Evolutionary conservation across 495 filamentous ascomycete species (phyloP).

Genomic region (Xylona heveae): DNA sequence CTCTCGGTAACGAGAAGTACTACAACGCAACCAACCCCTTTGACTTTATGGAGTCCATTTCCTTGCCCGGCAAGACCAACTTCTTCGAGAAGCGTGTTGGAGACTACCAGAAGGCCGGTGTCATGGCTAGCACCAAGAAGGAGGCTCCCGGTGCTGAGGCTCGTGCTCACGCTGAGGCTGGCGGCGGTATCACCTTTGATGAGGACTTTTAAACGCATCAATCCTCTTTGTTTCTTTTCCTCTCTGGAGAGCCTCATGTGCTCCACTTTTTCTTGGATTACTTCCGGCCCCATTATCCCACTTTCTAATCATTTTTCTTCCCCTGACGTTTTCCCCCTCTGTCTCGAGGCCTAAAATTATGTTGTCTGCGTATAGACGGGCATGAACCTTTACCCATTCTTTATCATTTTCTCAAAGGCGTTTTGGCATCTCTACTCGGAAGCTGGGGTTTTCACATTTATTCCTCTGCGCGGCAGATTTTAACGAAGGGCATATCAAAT

Average conservation of each 20-base stretch:
- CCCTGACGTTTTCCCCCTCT: too few species aligned
- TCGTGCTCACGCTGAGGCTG: constrained; percentile 36
- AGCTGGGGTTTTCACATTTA: too few species aligned
- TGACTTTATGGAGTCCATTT: constrained; percentile 99
- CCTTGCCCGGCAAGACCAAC: constrained; percentile 96
- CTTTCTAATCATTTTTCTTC: too few species aligned
- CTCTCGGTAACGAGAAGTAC: constrained; percentile 82
- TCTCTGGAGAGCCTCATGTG: not conserved
- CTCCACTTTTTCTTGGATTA: not conserved
- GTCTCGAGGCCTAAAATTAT: too few species aligned
- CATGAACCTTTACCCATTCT: too few species aligned
- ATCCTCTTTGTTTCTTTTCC: constrained; percentile 7
- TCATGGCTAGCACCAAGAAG: constrained; percentile 90
- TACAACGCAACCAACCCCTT: constrained; percentile 91
- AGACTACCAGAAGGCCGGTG: constrained; percentile 98
- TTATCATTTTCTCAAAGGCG: too few species aligned
- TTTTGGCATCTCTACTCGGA: too few species aligned
- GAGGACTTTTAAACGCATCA: constrained; percentile 97
- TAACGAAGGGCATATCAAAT: too few species aligned
- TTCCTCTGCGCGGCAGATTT: too few species aligned
- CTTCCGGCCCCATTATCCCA: not conserved
- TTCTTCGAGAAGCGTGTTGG: constrained; percentile 99
- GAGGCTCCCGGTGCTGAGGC: constrained; percentile 20
- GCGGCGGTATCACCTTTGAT: constrained; percentile 75
- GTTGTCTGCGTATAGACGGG: too few species aligned